Percentiles rank a stretch among this genome's conserved stretches.
phyloP scores from a whole-genome alignment of 2,329 filamentous ascomycete genomes.

The Ascochyta fabae region DNA sequence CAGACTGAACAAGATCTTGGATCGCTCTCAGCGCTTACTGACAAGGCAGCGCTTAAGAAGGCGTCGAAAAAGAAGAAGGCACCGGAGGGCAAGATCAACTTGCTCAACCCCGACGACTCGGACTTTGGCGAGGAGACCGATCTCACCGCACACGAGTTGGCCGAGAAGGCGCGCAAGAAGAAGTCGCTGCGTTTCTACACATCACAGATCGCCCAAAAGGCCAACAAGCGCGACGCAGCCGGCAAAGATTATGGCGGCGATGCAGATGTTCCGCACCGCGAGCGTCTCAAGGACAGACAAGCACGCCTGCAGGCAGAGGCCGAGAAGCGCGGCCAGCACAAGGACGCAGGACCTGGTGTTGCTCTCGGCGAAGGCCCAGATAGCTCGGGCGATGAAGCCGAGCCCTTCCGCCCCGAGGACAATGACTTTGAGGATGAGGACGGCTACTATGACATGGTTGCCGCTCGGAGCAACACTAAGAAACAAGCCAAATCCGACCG shows the following conservation, averaged over 20 bases:
- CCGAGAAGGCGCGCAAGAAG: conserved; percentile 87
- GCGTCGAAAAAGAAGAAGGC: conserved; percentile 52
- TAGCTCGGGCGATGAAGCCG: conserved; percentile 69
- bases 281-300: conserved; percentile 85
- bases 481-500: conserved; percentile 78
- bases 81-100: conserved; percentile 38
- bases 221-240: conserved; percentile 79
- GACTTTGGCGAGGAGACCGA: conserved; percentile 92
- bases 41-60: conserved; percentile 55
- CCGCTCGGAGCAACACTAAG: conserved; percentile 66
- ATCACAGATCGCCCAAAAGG: conserved; percentile 93
- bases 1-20: conserved; percentile 74
- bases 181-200: conserved; percentile 97
- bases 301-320: conserved; percentile 88
- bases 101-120: conserved; percentile 68
- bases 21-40: conserved; percentile 70
- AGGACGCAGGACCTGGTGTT: conserved; percentile 63
- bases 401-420: conserved; percentile 53
- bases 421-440: conserved; percentile 61
- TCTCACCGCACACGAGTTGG: conserved; percentile 78
- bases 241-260: conserved; percentile 80
- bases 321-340: conserved; percentile 75
- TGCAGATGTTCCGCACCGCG: conserved; percentile 83
- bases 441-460: conserved; percentile 90
- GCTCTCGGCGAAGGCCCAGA: conserved; percentile 69